Percentiles rank a stretch among this genome's conserved stretches.
phyloP scores from a whole-genome alignment of 78 protist genomes.

The Blattamonas nauphoetae region DNA sequence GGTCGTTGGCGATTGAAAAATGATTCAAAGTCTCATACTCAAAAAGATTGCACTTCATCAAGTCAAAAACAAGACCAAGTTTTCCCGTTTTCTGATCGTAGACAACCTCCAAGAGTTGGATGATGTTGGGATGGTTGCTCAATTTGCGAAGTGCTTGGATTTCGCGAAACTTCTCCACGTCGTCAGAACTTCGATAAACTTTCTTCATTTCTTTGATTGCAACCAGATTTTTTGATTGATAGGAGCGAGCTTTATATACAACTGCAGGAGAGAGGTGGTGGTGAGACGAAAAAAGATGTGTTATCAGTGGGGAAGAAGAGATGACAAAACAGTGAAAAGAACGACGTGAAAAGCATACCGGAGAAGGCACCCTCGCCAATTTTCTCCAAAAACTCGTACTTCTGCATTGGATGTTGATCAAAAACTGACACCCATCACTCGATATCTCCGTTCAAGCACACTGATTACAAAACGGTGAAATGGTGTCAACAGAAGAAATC shows the following conservation, averaged over 20 bases:
- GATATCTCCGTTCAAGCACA: too few relatives aligned
- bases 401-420: too few relatives aligned
- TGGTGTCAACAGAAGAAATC: too few relatives aligned
- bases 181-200: constrained; percentile 22
- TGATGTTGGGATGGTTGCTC: constrained; percentile 59
- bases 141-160: constrained; percentile 72
- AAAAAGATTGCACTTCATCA: constrained; percentile 43
- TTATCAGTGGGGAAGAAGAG: too few relatives aligned
- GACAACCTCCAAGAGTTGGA: constrained; percentile 62
- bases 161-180: constrained; percentile 64
- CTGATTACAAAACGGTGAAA: too few relatives aligned
- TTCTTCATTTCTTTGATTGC: constrained; percentile 79
- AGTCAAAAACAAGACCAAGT: constrained; percentile 75
- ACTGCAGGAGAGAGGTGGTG: constrained; percentile 11
- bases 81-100: constrained; percentile 52
- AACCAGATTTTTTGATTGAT: constrained; percentile 38
- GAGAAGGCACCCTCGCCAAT: constrained; percentile 84
- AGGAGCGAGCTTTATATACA: constrained; percentile 67
- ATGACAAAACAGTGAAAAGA: too few relatives aligned
- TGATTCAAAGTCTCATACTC: not conserved
- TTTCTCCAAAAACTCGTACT: constrained; percentile 52
- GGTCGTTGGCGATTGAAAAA: not conserved
- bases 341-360: not conserved
- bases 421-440: too few relatives aligned
- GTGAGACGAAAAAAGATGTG: too few relatives aligned